phyloP scores from a whole-genome alignment of 192 early-diverging fungal genomes.

The Mortierella alpina region DNA sequence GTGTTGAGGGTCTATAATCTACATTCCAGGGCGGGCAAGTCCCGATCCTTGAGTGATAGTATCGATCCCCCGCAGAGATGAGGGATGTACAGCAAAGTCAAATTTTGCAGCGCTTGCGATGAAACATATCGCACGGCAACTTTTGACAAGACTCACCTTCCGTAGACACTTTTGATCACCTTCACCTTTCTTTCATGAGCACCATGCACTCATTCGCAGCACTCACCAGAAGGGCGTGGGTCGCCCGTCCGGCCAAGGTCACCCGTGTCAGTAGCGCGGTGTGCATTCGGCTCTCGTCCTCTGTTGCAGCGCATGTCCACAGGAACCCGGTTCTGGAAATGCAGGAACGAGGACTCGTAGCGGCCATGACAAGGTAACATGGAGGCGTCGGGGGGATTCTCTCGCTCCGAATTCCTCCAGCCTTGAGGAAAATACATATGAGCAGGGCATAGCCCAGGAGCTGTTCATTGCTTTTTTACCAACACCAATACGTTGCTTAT shows the following conservation, averaged over 20 bases:
- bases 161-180: too few species aligned
- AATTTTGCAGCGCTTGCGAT: too few species aligned
- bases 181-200: too few species aligned
- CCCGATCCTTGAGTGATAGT: too few species aligned
- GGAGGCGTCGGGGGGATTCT: not conserved
- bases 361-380: slow-evolving; percentile 65
- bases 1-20: too few species aligned
- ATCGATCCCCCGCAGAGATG: too few species aligned
- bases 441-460: not conserved
- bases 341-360: slow-evolving; percentile 63
- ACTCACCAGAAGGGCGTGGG: slow-evolving; percentile 13
- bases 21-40: too few species aligned
- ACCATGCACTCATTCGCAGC: slow-evolving; percentile 29
- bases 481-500: not conserved
- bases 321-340: slow-evolving; percentile 52
- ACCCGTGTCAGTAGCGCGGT: not conserved
- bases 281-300: slow-evolving; percentile 20
- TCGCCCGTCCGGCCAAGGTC: not conserved
- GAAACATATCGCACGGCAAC: too few species aligned
- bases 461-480: not conserved
- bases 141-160: too few species aligned
- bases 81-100: too few species aligned
- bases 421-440: slow-evolving; percentile 8
- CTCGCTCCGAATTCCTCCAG: not conserved
- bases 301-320: slow-evolving; percentile 5